phyloP scores from a whole-genome alignment of 2,329 filamentous ascomycete genomes.

The Penicillium brasilianum region DNA sequence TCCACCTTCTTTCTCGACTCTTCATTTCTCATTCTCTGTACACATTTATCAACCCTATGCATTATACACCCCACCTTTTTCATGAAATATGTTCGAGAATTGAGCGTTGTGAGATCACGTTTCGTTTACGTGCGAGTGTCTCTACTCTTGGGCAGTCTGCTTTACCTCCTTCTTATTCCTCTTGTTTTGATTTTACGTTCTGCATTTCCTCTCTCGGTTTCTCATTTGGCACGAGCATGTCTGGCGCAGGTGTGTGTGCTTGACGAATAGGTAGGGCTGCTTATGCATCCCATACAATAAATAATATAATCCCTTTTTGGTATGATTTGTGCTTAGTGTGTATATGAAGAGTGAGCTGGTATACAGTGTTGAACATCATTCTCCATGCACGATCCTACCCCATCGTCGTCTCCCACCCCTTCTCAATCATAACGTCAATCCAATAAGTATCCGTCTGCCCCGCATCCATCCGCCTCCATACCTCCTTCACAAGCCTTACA shows the following conservation, averaged over 20 bases:
- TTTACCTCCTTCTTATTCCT: background rate
- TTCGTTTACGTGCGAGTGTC: background rate
- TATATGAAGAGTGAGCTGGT: no score
- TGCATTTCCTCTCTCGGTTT: slow-evolving; percentile 10
- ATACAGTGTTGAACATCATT: no score
- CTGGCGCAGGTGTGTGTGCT: slow-evolving; percentile 20
- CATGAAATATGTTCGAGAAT: slow-evolving; percentile 2
- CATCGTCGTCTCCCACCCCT: slow-evolving; percentile 62
- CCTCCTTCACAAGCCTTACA: slow-evolving; percentile 57
- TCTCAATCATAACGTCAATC: slow-evolving; percentile 63
- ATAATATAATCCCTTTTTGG: slow-evolving; percentile 5
- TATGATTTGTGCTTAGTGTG: background rate
- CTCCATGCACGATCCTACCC: slow-evolving; percentile 36
- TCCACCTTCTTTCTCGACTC: background rate
- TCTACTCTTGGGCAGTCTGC: background rate
- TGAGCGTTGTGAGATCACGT: slow-evolving; percentile 1
- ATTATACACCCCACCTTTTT: slow-evolving; percentile 25
- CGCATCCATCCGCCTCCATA: slow-evolving; percentile 58
- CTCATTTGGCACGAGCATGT: slow-evolving; percentile 20
- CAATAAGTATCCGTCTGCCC: slow-evolving; percentile 56
- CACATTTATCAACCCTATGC: slow-evolving; percentile 27
- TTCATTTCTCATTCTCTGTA: slow-evolving; percentile 30
- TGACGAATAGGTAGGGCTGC: slow-evolving; percentile 8
- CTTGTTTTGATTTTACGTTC: slow-evolving; percentile 8
- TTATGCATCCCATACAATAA: slow-evolving; percentile 17